Evolutionary conservation across 192 early-diverging fungal genomes (phyloP), one percentile per base, ranked within the genome.

Genomic region (Umbelopsis isabellina): DNA sequence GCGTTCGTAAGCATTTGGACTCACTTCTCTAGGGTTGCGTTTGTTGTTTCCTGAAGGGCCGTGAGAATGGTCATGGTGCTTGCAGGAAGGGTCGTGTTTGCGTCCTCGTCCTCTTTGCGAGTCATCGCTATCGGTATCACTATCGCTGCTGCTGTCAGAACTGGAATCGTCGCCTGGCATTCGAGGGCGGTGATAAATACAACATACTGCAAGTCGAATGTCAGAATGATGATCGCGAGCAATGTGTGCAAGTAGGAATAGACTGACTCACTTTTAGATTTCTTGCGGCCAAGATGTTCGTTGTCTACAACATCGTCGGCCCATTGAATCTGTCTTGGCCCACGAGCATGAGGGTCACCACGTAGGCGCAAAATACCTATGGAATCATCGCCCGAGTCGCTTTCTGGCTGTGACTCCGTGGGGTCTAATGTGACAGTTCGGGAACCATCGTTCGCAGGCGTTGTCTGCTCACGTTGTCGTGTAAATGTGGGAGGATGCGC

Each of bases 211-310:
- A 11, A 22, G 37, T 70, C 46, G 49, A 52, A 65, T 45, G 65
- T 41, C 9, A 55, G 12, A 27, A 3, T 58, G 66, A 25, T 37
- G 1, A 44, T 48, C 2, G 55, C 20, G 21, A 16, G 25, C 8
- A 55, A 27, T n/a, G 16, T 13, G 22, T 44, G 33, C 3, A 20
- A 49, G 23, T 44, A 46, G 20, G 20, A 41, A 58, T 23, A 65
- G 45, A 44, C 25, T 10, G 0, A 12, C 72, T 69, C 79, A 89
- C 89, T 86, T 81, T 91, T 91, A 41, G 86, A 87, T 49, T 83
- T 89, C 76, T 91, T 91, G 45, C 84, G 87, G 25, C 82, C 82
- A 80, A 91, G 73, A 41, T 89, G 83, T 69, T 91, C 90, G 70
- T 91, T 91, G 69, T 91, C 88, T 16, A 89, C 73, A 10, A 91